Evolutionary conservation across 768 basidiomycete species (phyloP).

Genomic region (Mycena leptocephala): DNA sequence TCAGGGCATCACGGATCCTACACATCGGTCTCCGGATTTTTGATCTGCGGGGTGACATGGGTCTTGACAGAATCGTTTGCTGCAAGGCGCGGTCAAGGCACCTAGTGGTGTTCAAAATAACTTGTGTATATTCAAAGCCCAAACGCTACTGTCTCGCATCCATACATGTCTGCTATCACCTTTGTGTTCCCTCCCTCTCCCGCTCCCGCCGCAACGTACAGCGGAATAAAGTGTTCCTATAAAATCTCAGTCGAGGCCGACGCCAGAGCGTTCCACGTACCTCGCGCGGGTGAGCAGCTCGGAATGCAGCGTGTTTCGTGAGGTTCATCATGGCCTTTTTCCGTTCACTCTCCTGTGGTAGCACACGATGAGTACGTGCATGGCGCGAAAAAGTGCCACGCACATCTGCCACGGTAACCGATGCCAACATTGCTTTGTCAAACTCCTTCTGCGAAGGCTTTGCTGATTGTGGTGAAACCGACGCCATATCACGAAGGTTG

Average conservation of each 20-base stretch:
- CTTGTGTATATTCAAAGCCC: slow-evolving; percentile 39
- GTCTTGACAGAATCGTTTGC: too few relatives aligned
- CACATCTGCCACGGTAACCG: slow-evolving; percentile 68
- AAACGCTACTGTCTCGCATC: slow-evolving; percentile 78
- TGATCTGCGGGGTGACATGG: neutral
- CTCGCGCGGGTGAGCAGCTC: slow-evolving; percentile 79
- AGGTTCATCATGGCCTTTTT: slow-evolving; percentile 72
- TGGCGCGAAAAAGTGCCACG: slow-evolving; percentile 40
- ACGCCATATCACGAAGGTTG: slow-evolving; percentile 4
- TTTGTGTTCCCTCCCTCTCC: slow-evolving; percentile 67
- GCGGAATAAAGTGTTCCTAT: slow-evolving; percentile 83
- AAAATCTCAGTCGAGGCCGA: neutral
- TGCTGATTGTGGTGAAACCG: neutral
- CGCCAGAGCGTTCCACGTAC: neutral
- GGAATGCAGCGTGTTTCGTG: slow-evolving; percentile 73
- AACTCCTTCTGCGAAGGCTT: neutral
- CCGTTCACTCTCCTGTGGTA: slow-evolving; percentile 62
- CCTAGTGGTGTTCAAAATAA: too few relatives aligned
- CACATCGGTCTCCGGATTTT: too few relatives aligned
- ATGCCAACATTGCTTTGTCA: slow-evolving; percentile 50
- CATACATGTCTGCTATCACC: slow-evolving; percentile 69
- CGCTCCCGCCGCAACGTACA: slow-evolving; percentile 85
- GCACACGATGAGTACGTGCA: slow-evolving; percentile 12
- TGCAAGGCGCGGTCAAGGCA: too few relatives aligned
- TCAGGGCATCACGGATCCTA: too few relatives aligned